These are phyloP conservation scores for Alternaria solani DNA, from an alignment of 2,329 filamentous ascomycete species.

Conservation along the genomic window DNA sequence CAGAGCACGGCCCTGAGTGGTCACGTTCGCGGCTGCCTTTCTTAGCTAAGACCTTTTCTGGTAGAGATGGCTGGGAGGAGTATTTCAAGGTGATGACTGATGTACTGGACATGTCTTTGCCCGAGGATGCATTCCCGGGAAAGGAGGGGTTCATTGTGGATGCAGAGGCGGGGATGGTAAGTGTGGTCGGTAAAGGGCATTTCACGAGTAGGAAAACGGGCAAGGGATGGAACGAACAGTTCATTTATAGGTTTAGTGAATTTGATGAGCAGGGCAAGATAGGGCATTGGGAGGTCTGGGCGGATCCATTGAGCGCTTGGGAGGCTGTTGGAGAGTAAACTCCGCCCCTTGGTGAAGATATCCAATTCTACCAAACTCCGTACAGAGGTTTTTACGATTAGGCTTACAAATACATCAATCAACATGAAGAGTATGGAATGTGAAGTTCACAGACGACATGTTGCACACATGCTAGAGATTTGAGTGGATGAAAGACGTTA, in stretches of 20 bases:
- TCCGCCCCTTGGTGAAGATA: not conserved
- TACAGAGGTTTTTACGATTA: not conserved
- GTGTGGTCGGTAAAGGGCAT: slow-evolving; percentile 45
- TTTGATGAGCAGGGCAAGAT: slow-evolving; percentile 52
- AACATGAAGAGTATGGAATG: not conserved
- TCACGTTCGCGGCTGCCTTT: slow-evolving; percentile 50
- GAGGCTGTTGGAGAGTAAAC: slow-evolving; percentile 45
- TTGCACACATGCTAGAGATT: not conserved
- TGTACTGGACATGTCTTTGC: slow-evolving; percentile 46
- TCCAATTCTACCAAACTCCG: not conserved
- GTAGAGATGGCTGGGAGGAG: slow-evolving; percentile 45
- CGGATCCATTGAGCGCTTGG: slow-evolving; percentile 55
- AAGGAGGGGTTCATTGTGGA: slow-evolving; percentile 49
- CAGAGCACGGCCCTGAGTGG: slow-evolving; percentile 54
- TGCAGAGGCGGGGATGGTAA: slow-evolving; percentile 46
- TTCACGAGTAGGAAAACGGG: slow-evolving; percentile 52
- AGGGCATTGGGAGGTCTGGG: slow-evolving; percentile 57
- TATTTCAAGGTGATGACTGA: slow-evolving; percentile 51
- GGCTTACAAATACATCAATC: not conserved
- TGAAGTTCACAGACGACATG: not conserved
- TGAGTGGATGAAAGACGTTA: slow-evolving; percentile 8
- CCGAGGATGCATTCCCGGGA: slow-evolving; percentile 43
- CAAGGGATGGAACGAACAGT: slow-evolving; percentile 52
- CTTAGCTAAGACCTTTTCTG: slow-evolving; percentile 49
- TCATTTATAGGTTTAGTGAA: slow-evolving; percentile 52